Percentiles rank a stretch among this genome's conserved stretches.
These are phyloP conservation scores for Coemansia sp. DNA, from an alignment of 192 early-diverging fungal genomes.

Conservation along the genomic window DNA sequence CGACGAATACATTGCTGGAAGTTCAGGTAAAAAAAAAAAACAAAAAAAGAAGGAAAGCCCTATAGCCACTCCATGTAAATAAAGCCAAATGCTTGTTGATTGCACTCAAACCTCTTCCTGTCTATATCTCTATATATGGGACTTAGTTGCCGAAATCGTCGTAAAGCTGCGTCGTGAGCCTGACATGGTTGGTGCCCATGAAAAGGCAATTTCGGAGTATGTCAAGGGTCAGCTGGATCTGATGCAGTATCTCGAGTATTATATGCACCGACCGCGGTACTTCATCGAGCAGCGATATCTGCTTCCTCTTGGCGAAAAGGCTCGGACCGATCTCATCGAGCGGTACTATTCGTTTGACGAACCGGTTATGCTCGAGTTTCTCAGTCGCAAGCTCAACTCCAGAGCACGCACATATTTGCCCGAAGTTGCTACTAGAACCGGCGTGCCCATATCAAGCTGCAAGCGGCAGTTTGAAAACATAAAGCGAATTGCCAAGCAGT, in stretches of 20 bases:
- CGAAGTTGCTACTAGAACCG: conserved; percentile 19
- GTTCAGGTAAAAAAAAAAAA: conserved; percentile 15
- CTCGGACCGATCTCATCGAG: conserved; percentile 18
- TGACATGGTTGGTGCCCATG: conserved; percentile 18
- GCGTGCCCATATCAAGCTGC: conserved; percentile 22
- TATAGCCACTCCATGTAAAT: too few relatives aligned
- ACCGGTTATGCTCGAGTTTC: conserved; percentile 26
- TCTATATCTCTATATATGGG: not conserved
- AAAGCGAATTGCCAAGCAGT: conserved; percentile 60
- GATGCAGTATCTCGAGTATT: conserved; percentile 30
- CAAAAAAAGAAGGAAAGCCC: too few relatives aligned
- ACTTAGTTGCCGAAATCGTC: conserved; percentile 17
- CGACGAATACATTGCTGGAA: conserved; percentile 20
- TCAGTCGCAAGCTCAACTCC: conserved; percentile 33
- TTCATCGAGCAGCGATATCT: conserved; percentile 28
- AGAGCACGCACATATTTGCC: conserved; percentile 26
- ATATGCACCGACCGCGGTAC: conserved; percentile 26
- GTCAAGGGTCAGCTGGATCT: conserved; percentile 26
- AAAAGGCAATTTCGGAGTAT: conserved; percentile 19
- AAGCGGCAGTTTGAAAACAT: conserved; percentile 62
- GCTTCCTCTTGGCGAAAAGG: conserved; percentile 19
- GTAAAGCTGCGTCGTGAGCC: conserved; percentile 16
- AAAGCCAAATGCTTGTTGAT: too few relatives aligned
- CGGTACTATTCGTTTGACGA: conserved; percentile 32
- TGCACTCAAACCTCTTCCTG: not conserved